Conservation (phyloP, 2,329 filamentous ascomycete species). For the Neonectria hederae region DNA sequence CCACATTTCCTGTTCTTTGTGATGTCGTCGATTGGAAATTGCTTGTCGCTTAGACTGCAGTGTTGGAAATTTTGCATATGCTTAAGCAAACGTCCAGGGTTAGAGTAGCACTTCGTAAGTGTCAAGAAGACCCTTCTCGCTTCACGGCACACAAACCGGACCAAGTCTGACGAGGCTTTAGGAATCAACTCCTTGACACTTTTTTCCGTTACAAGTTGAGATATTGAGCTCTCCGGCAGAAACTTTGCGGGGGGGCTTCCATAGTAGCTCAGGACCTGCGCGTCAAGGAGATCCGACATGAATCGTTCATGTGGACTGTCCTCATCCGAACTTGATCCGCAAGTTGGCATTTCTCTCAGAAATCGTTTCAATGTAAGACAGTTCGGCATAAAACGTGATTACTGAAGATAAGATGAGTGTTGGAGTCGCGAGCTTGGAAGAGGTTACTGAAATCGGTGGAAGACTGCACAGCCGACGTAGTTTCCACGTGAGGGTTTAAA, state of each 20-base stretch:
- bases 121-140: background rate
- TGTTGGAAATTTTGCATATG: background rate
- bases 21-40: slow-evolving; percentile 13
- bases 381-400: background rate
- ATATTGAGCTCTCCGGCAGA: background rate
- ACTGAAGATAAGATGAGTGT: background rate
- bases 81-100: background rate
- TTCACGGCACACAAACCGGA: background rate
- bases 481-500: background rate
- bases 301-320: too few species aligned
- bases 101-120: background rate
- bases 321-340: background rate
- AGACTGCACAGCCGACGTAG: background rate
- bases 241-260: background rate
- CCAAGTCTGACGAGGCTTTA: background rate
- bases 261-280: background rate
- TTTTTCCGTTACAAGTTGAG: background rate
- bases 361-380: background rate
- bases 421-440: too few species aligned
- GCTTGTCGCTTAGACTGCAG: background rate
- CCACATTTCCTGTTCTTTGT: background rate
- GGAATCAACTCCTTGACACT: background rate
- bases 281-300: too few species aligned
- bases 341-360: background rate
- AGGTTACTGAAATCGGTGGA: background rate